A percentile compares a stretch with the other conserved stretches of the same genome.
phyloP scores from a whole-genome alignment of 768 basidiomycete species.

The Suillus luteus region DNA sequence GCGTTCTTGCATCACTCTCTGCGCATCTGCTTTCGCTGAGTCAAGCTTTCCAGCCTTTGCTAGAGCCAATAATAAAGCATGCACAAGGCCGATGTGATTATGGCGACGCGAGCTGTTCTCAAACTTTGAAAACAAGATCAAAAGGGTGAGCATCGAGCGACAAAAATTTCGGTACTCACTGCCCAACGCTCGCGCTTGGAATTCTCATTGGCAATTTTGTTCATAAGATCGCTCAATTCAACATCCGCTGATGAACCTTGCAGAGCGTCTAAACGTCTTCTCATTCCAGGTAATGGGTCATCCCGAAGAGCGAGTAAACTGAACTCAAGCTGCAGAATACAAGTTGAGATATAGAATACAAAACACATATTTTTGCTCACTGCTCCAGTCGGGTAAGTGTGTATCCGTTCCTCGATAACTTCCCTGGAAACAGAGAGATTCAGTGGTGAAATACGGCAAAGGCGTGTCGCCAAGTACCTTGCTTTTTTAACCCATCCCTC shows the following conservation, averaged over 20 bases:
- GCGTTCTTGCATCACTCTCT: conserved; percentile 46
- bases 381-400: conserved; percentile 85
- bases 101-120: conserved; percentile 87
- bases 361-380: conserved; percentile 45
- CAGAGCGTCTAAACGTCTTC: conserved; percentile 53
- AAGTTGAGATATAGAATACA: conserved; percentile 14
- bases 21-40: conserved; percentile 48
- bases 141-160: conserved; percentile 8
- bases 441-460: conserved; percentile 14
- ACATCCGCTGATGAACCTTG: conserved; percentile 45
- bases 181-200: conserved; percentile 81
- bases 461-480: conserved; percentile 46
- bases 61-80: conserved; percentile 70
- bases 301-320: conserved; percentile 86
- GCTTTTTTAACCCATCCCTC: conserved; percentile 87
- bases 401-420: conserved; percentile 86
- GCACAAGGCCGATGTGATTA: conserved; percentile 82
- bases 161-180: conserved; percentile 47
- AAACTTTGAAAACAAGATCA: conserved; percentile 51
- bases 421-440: conserved; percentile 48
- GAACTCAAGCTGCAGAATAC: conserved; percentile 73
- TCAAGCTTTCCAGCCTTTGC: conserved; percentile 70
- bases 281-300: conserved; percentile 73
- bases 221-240: conserved; percentile 53
- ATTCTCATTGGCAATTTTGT: conserved; percentile 65